A percentile compares a stretch with the other conserved stretches of the same genome.
These are phyloP conservation scores for Coemansia reversa DNA, from an alignment of 192 early-diverging fungal genomes.

Conservation along the genomic window DNA sequence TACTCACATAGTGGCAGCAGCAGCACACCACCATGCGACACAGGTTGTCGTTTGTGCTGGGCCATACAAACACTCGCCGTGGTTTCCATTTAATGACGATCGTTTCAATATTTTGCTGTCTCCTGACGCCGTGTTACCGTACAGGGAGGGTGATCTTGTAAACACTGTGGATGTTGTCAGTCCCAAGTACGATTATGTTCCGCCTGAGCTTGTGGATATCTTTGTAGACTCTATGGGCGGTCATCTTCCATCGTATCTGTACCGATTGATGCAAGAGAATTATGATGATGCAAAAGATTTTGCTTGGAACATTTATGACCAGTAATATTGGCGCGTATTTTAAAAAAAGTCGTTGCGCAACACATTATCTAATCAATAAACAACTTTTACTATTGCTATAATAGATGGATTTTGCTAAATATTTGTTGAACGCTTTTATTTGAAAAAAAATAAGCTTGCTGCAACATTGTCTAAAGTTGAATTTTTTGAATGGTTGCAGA, in stretches of 20 bases:
- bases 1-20: slow-evolving; percentile 77
- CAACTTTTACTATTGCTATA: too few species aligned
- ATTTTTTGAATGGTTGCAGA: background rate
- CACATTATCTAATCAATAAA: too few species aligned
- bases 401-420: too few species aligned
- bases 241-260: slow-evolving; percentile 76
- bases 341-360: too few species aligned
- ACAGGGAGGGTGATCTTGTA: slow-evolving; percentile 77
- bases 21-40: slow-evolving; percentile 89
- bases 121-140: slow-evolving; percentile 79
- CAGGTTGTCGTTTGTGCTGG: slow-evolving; percentile 92
- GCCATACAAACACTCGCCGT: slow-evolving; percentile 83
- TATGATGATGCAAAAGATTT: slow-evolving; percentile 53
- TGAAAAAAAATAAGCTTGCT: too few species aligned
- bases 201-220: slow-evolving; percentile 83
- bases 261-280: slow-evolving; percentile 70
- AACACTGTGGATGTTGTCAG: slow-evolving; percentile 79
- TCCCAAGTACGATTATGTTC: slow-evolving; percentile 90
- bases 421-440: too few species aligned
- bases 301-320: slow-evolving; percentile 40
- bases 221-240: slow-evolving; percentile 88
- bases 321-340: slow-evolving; percentile 1
- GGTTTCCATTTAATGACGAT: slow-evolving; percentile 87
- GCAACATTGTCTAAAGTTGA: too few species aligned
- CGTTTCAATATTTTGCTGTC: slow-evolving; percentile 73